Evolutionary conservation across 768 basidiomycete species (phyloP).

Genomic region (Kwoniella europaea): DNA sequence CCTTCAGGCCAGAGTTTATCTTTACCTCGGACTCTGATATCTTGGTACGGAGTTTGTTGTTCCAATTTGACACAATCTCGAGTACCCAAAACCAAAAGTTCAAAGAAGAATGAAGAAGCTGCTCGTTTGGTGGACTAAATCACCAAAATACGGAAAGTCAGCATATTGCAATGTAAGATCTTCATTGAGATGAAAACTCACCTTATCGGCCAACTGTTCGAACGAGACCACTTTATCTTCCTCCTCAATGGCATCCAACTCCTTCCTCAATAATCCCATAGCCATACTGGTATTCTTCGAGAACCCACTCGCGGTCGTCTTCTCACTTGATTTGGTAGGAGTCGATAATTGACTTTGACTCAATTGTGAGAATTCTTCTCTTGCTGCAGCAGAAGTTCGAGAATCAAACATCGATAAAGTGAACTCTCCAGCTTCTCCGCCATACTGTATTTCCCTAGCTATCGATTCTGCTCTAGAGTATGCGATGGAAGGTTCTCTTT

Average conservation of each 20-base stretch:
- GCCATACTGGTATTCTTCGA: slow-evolving; percentile 51
- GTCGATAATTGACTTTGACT: slow-evolving; percentile 32
- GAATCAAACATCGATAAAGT: slow-evolving; percentile 66
- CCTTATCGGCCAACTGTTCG: slow-evolving; percentile 58
- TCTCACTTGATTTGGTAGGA: slow-evolving; percentile 38
- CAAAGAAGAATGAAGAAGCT: slow-evolving; percentile 96
- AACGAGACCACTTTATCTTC: slow-evolving; percentile 76
- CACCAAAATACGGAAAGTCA: neutral
- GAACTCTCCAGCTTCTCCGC: slow-evolving; percentile 61
- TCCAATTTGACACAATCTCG: slow-evolving; percentile 84
- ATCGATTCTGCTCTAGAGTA: slow-evolving; percentile 44
- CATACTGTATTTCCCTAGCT: slow-evolving; percentile 60
- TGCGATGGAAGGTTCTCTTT: slow-evolving; percentile 29
- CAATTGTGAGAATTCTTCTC: slow-evolving; percentile 34
- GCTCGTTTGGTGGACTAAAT: slow-evolving; percentile 83
- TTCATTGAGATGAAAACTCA: slow-evolving; percentile 24
- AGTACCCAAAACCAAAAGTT: slow-evolving; percentile 89
- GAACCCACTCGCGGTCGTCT: slow-evolving; percentile 32
- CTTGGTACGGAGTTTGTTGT: slow-evolving; percentile 76
- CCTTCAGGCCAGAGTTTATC: slow-evolving; percentile 71
- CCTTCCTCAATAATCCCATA: slow-evolving; percentile 61
- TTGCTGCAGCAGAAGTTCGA: slow-evolving; percentile 3
- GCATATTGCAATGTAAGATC: neutral
- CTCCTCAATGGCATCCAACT: slow-evolving; percentile 60
- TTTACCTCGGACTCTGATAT: slow-evolving; percentile 82